Conservation (phyloP, 768 basidiomycete genomes). For the Mycena capillaripes region DNA sequence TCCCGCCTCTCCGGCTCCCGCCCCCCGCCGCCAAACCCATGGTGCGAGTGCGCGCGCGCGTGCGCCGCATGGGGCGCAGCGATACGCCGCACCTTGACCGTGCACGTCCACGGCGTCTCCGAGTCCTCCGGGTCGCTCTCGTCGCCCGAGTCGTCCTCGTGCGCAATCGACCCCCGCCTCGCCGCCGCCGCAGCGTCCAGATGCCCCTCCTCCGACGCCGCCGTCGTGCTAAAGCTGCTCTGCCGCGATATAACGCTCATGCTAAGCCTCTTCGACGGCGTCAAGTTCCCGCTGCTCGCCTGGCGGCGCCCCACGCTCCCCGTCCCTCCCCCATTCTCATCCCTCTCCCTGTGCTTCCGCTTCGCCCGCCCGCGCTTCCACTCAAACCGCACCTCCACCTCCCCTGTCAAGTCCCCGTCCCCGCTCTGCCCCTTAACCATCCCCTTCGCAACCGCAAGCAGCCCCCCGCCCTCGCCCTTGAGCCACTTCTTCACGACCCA, state of each 20-base stretch:
- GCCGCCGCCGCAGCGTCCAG: constrained; percentile 48
- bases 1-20: constrained; percentile 2
- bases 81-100: constrained; percentile 73
- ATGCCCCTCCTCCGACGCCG: constrained; percentile 44
- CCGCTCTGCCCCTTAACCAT: constrained; percentile 27
- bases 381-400: constrained; percentile 83
- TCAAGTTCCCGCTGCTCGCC: constrained; percentile 20
- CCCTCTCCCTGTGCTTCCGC: constrained; percentile 33
- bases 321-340: constrained; percentile 37
- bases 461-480: constrained; percentile 63
- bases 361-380: constrained; percentile 72
- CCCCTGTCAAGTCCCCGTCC: constrained; percentile 46
- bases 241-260: constrained; percentile 51
- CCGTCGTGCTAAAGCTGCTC: constrained; percentile 50
- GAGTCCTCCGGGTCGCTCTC: constrained; percentile 97
- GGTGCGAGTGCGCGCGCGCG: constrained; percentile 29
- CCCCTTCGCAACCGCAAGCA: constrained; percentile 51
- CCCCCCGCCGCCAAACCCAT: constrained; percentile 11
- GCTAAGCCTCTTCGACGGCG: constrained; percentile 51
- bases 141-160: constrained; percentile 67
- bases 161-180: constrained; percentile 12
- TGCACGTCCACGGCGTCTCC: constrained; percentile 96
- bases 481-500: constrained; percentile 86
- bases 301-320: constrained; percentile 21
- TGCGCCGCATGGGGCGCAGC: constrained; percentile 35